These are phyloP conservation scores for Takakia lepidozioides DNA, from an alignment of 225 moss, liverwort and hornwort species.

Conservation along the genomic window DNA sequence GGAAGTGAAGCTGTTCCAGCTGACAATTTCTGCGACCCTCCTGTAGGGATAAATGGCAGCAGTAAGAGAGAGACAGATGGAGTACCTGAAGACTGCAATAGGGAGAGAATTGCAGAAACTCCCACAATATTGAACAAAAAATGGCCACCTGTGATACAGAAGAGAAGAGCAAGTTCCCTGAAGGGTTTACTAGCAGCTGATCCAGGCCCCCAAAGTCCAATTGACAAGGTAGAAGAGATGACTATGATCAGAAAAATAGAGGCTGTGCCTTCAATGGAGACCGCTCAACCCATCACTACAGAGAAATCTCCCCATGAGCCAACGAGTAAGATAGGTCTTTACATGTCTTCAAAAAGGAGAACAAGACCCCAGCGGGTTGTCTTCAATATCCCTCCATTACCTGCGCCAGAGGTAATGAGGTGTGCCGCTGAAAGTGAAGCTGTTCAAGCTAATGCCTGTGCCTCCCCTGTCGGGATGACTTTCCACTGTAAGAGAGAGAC, in stretches of 20 bases:
- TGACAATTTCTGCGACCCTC: constrained; percentile 10
- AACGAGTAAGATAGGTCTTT: constrained; percentile 23
- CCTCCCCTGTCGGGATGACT: constrained; percentile 4
- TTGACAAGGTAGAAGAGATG: constrained; percentile 14
- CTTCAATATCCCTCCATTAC: too few species aligned
- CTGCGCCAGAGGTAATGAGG: too few species aligned
- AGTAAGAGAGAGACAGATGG: constrained; percentile 10
- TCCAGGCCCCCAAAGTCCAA: constrained; percentile 14
- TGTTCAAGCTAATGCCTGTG: constrained; percentile 11
- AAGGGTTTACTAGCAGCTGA: constrained; percentile 17
- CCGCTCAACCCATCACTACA: constrained; percentile 14
- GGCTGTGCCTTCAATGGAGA: constrained; percentile 5
- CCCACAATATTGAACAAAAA: constrained; percentile 18
- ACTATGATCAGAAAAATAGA: constrained; percentile 12
- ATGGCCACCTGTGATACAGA: background rate
- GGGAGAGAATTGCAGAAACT: constrained; percentile 10
- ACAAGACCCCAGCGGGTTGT: too few species aligned
- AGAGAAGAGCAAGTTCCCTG: constrained; percentile 28
- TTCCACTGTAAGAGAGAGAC: constrained; percentile 10
- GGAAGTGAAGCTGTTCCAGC: constrained; percentile 4
- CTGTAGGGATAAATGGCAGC: constrained; percentile 7
- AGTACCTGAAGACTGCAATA: constrained; percentile 9
- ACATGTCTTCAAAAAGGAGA: constrained; percentile 16
- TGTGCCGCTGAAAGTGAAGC: background rate
- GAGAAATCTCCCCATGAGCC: constrained; percentile 34